Percentiles rank a stretch among this genome's conserved stretches.
Conservation (phyloP, 768 basidiomycete species). For the Piloderma croceum region DNA sequence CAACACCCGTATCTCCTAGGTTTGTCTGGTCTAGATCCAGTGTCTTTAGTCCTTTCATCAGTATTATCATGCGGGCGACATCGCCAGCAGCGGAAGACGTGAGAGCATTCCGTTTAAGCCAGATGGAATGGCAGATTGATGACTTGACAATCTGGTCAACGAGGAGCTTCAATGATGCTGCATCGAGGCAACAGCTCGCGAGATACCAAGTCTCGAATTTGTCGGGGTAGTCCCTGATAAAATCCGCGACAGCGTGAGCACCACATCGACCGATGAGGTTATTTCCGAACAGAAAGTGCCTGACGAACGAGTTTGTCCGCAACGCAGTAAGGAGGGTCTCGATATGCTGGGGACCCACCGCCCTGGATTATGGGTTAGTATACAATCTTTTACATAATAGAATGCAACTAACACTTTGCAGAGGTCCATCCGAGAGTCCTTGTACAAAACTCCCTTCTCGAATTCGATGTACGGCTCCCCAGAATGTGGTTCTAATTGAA, state of each 20-base stretch:
- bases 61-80: slow-evolving; percentile 10
- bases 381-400: no score
- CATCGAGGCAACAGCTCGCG: slow-evolving; percentile 12
- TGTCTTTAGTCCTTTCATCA: slow-evolving; percentile 11
- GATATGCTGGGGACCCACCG: slow-evolving; percentile 15
- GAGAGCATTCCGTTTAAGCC: slow-evolving; percentile 16
- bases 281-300: slow-evolving; percentile 14
- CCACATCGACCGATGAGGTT: slow-evolving; percentile 14
- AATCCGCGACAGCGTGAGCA: slow-evolving; percentile 11
- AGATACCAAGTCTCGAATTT: slow-evolving; percentile 16
- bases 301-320: slow-evolving; percentile 9
- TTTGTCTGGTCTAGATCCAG: slow-evolving; percentile 14
- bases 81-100: slow-evolving; percentile 7
- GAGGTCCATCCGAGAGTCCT: slow-evolving; percentile 13
- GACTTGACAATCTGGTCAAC: slow-evolving; percentile 13
- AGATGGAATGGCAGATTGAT: slow-evolving; percentile 9
- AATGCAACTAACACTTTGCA: slow-evolving; percentile 17
- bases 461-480: slow-evolving; percentile 15
- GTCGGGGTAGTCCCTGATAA: slow-evolving; percentile 10
- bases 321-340: slow-evolving; percentile 13
- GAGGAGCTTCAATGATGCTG: slow-evolving; percentile 8
- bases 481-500: not conserved
- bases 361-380: no score
- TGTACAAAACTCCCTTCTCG: slow-evolving; percentile 14
- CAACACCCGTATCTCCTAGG: slow-evolving; percentile 11